These are phyloP conservation scores for Pseudocohnilembus persalinus DNA, from an alignment of 169 alveolate species.

Conservation along the genomic window DNA sequence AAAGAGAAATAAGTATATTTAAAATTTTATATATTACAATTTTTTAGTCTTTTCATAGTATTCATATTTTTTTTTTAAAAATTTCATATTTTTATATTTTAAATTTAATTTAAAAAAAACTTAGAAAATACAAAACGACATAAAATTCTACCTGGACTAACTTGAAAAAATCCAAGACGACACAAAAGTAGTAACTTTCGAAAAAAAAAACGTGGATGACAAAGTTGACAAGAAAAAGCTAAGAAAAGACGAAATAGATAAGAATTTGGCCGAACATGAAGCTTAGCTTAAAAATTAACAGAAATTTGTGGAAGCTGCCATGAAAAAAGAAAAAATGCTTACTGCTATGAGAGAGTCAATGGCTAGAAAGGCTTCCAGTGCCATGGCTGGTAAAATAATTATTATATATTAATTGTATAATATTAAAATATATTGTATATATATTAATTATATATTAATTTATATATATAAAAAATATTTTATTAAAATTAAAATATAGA, in stretches of 20 bases:
- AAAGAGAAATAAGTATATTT: slow-evolving; percentile 49
- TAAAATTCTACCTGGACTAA: slow-evolving; percentile 48
- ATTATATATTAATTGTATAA: not conserved
- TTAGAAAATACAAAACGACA: slow-evolving; percentile 50
- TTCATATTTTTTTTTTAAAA: too few species aligned
- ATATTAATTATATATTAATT: too few species aligned
- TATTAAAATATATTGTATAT: too few species aligned
- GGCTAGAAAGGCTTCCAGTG: slow-evolving; percentile 78
- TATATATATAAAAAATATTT: too few species aligned
- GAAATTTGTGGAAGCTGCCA: slow-evolving; percentile 63
- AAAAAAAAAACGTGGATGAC: slow-evolving; percentile 51
- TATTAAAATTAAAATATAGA: too few species aligned
- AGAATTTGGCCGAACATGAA: slow-evolving; percentile 53
- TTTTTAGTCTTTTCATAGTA: too few species aligned
- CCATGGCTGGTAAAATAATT: slow-evolving; percentile 23
- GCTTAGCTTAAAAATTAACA: slow-evolving; percentile 48
- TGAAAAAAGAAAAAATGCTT: slow-evolving; percentile 71
- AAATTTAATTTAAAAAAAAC: slow-evolving; percentile 49
- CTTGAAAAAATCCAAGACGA: slow-evolving; percentile 57
- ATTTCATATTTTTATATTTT: slow-evolving; percentile 30
- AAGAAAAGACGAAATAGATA: slow-evolving; percentile 42
- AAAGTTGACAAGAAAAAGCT: slow-evolving; percentile 55
- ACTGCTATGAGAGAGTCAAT: slow-evolving; percentile 77
- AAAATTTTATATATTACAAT: slow-evolving; percentile 45
- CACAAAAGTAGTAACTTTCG: slow-evolving; percentile 47